Conservation (phyloP, 805 yeast species). For the Yamadazyma kitorensis region DNA sequence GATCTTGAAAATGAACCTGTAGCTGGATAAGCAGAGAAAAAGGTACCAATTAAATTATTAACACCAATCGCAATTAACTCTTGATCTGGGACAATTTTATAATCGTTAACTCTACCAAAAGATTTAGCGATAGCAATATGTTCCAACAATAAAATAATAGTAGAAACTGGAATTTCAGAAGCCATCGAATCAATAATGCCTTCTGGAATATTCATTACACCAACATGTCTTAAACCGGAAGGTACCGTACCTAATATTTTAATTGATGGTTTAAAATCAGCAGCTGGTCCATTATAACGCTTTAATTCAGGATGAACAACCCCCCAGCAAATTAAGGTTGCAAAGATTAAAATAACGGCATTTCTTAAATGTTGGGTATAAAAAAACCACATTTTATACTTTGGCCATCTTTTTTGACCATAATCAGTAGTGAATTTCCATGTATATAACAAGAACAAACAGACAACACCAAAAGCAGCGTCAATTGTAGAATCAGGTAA, state of each 20-base stretch:
- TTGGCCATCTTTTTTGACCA: constrained; percentile 65
- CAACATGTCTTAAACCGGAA: constrained; percentile 74
- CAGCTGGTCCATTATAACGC: constrained; percentile 26
- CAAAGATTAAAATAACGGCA: constrained; percentile 76
- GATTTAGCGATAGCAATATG: constrained; percentile 94
- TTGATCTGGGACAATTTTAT: constrained; percentile 88
- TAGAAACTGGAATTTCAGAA: constrained; percentile 80
- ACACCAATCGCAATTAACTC: constrained; percentile 93
- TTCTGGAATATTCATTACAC: constrained; percentile 63
- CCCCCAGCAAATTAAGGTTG: constrained; percentile 82
- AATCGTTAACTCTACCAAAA: constrained; percentile 88
- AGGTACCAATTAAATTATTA: constrained; percentile 85
- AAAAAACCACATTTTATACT: constrained; percentile 55
- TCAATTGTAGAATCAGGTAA: constrained; percentile 66
- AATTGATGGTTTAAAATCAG: constrained; percentile 45
- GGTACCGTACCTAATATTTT: constrained; percentile 76
- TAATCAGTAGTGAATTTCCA: constrained; percentile 66
- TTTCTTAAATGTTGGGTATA: constrained; percentile 74
- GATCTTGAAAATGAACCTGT: constrained; percentile 96
- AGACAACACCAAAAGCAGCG: constrained; percentile 86
- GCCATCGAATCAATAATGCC: constrained; percentile 62
- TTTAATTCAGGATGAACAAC: constrained; percentile 50
- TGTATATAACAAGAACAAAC: constrained; percentile 64
- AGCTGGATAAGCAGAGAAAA: constrained; percentile 91
- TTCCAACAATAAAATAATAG: constrained; percentile 78